Evolutionary conservation across 148 eudicot species (phyloP).

Genomic region (Fagopyrum esculentum): DNA sequence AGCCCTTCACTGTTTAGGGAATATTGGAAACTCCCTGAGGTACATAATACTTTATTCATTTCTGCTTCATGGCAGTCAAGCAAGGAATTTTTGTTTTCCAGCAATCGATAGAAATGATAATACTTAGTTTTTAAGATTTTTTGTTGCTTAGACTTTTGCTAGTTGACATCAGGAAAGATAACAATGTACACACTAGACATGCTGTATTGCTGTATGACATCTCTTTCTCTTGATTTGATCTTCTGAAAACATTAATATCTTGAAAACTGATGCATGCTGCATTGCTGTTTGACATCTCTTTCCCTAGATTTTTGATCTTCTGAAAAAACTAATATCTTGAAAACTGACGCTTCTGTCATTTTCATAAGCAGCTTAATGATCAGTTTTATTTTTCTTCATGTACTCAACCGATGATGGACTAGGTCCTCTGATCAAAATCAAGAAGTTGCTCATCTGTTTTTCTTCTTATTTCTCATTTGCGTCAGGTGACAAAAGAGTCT

Average conservation of each 20-base stretch:
- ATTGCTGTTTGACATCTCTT: not conserved
- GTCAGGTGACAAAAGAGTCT: slow-evolving; percentile 79
- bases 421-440: not conserved
- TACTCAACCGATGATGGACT: not conserved
- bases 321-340: not conserved
- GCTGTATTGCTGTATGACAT: not conserved
- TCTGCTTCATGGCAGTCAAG: not conserved
- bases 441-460: not conserved
- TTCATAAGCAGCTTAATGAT: not conserved
- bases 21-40: slow-evolving; percentile 96
- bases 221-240: not conserved
- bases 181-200: not conserved
- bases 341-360: not conserved
- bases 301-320: not conserved
- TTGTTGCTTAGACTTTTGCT: not conserved
- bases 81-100: not conserved
- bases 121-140: not conserved
- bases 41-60: slow-evolving; percentile 15
- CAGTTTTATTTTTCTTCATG: not conserved
- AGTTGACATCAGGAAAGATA: not conserved
- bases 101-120: not conserved
- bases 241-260: not conserved
- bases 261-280: not conserved
- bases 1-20: slow-evolving; percentile 92
- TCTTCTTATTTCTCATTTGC: slow-evolving; percentile 12